These are phyloP conservation scores for Hypoxylon sp. DNA, from an alignment of 2,329 filamentous ascomycete species.

Conservation along the genomic window DNA sequence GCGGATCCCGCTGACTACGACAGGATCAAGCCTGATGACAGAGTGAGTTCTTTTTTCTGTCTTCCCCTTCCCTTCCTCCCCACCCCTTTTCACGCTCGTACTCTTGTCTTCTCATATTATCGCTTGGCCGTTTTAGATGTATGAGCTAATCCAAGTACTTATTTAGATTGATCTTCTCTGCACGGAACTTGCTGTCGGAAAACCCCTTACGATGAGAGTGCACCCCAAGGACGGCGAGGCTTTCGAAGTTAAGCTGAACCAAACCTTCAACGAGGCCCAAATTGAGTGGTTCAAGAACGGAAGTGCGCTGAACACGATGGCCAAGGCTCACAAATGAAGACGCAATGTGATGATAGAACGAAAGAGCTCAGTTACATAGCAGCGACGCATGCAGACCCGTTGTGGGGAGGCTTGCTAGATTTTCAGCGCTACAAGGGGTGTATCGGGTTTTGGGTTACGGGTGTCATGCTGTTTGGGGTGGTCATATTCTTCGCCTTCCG, in stretches of 20 bases:
- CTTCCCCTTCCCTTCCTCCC: background rate
- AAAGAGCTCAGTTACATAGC: slow-evolving; percentile 39
- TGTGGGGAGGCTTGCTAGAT: slow-evolving; percentile 52
- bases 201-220: slow-evolving; percentile 91
- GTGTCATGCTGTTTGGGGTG: slow-evolving; percentile 48
- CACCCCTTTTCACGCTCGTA: background rate
- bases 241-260: slow-evolving; percentile 85
- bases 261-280: slow-evolving; percentile 99
- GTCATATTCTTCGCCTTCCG: slow-evolving; percentile 44
- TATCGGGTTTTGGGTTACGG: slow-evolving; percentile 49
- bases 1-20: slow-evolving; percentile 95
- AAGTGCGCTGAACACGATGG: slow-evolving; percentile 98
- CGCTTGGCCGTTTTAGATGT: background rate
- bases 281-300: slow-evolving; percentile 99
- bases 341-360: slow-evolving; percentile 9
- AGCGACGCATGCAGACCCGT: slow-evolving; percentile 46
- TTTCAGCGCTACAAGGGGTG: slow-evolving; percentile 44
- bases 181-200: slow-evolving; percentile 90
- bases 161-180: slow-evolving; percentile 80
- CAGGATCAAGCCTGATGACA: slow-evolving; percentile 93
- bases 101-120: background rate
- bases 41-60: slow-evolving; percentile 59
- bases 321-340: slow-evolving; percentile 68
- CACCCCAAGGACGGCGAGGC: slow-evolving; percentile 87
- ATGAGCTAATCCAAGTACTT: slow-evolving; percentile 39